phyloP scores from a whole-genome alignment of 352 stramenopile species.

The Globisporangium ultimum region DNA sequence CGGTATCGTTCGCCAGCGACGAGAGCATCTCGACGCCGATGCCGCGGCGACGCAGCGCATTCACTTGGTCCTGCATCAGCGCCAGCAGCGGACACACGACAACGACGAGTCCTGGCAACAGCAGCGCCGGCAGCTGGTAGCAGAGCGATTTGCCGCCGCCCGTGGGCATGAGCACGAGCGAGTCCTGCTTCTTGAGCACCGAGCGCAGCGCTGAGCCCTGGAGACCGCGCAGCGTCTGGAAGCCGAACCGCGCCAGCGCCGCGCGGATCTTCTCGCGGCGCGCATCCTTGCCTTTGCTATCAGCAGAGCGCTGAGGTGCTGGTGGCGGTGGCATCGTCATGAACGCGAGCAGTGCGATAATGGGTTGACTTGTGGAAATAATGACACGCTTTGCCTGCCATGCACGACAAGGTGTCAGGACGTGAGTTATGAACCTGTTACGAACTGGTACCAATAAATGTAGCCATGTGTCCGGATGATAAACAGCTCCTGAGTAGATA shows the following conservation, averaged over 20 bases:
- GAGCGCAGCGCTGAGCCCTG: conserved; percentile 41
- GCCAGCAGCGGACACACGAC: conserved; percentile 87
- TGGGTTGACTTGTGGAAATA: too few relatives aligned
- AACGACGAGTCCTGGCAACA: conserved; percentile 62
- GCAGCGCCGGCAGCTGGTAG: conserved; percentile 83
- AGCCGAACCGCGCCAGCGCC: conserved; percentile 43
- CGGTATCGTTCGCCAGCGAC: conserved; percentile 33
- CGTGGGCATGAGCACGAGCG: conserved; percentile 94
- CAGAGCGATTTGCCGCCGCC: conserved; percentile 97
- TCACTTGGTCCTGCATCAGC: conserved; percentile 89
- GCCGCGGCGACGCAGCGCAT: conserved; percentile 37
- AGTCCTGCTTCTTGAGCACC: conserved; percentile 40
- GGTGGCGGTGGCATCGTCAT: background rate
- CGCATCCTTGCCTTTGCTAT: conserved; percentile 22
- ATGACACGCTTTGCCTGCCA: too few relatives aligned
- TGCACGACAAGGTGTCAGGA: too few relatives aligned
- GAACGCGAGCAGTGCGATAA: too few relatives aligned
- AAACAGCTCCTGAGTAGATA: too few relatives aligned
- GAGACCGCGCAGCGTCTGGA: conserved; percentile 34
- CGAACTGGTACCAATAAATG: too few relatives aligned
- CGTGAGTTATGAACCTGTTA: too few relatives aligned
- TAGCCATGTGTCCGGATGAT: too few relatives aligned
- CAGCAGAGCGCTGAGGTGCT: background rate
- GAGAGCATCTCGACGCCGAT: conserved; percentile 58
- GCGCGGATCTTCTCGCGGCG: conserved; percentile 44